Evolutionary conservation across 2,329 filamentous ascomycete species (phyloP).

Genomic region (Dactylellina leptospora): DNA sequence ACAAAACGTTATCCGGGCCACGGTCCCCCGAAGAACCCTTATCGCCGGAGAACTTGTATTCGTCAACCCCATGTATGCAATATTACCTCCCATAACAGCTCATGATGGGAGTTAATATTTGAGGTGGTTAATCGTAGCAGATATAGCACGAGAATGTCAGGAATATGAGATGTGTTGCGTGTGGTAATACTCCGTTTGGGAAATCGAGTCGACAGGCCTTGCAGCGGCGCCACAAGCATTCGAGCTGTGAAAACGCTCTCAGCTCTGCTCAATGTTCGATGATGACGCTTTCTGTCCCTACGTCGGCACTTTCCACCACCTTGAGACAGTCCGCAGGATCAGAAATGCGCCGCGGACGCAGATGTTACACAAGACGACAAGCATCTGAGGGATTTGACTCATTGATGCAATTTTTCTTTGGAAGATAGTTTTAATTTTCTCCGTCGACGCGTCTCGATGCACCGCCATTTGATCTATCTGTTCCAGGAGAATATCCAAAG

Average conservation of each 20-base stretch:
- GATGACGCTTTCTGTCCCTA: not conserved
- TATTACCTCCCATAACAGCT: not conserved
- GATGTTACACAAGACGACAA: slow-evolving; percentile 1
- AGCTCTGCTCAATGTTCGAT: not conserved
- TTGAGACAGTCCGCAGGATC: not conserved
- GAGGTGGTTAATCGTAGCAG: too few relatives aligned
- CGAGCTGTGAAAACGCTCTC: not conserved
- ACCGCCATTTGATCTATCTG: too few relatives aligned
- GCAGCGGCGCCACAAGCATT: too few relatives aligned
- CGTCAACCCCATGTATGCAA: not conserved
- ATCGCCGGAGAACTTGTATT: not conserved
- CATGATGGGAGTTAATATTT: too few relatives aligned
- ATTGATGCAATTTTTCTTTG: not conserved
- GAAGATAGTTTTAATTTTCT: too few relatives aligned
- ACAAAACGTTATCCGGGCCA: not conserved
- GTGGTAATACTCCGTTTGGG: not conserved
- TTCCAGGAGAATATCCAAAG: too few relatives aligned
- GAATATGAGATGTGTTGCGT: not conserved
- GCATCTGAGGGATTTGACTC: not conserved
- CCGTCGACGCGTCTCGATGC: too few relatives aligned
- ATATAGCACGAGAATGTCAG: not conserved
- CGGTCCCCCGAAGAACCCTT: not conserved
- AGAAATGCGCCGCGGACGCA: not conserved
- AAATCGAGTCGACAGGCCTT: not conserved
- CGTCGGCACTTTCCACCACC: not conserved